Percentiles rank a stretch among this genome's conserved stretches.
Evolutionary conservation across 768 basidiomycete genomes (phyloP).

Genomic region (Tricholoma hemisulphureum): DNA sequence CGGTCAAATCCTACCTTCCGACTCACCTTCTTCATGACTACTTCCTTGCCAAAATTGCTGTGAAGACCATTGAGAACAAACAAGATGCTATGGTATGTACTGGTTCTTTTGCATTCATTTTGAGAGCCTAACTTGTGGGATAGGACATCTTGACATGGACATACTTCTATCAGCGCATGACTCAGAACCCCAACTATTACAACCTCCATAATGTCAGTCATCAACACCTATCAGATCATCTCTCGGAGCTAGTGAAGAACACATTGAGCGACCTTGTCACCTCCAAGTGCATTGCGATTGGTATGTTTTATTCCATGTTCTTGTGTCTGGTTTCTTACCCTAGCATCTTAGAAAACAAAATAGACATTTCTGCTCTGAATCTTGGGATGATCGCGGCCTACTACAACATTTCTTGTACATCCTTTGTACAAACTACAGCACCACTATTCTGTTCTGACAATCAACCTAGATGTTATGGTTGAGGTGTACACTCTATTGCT

Average conservation of each 20-base stretch:
- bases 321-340: not conserved
- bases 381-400: constrained; percentile 98
- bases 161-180: constrained; percentile 96
- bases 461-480: constrained; percentile 77
- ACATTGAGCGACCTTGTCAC: constrained; percentile 89
- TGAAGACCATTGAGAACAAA: constrained; percentile 99
- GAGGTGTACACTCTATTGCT: constrained; percentile 95
- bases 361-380: constrained; percentile 89
- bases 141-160: constrained; percentile 99
- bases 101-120: not conserved
- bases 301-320: constrained; percentile 33
- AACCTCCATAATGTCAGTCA: constrained; percentile 94
- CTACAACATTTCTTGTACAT: constrained; percentile 87
- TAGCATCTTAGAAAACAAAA: constrained; percentile 80
- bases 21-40: constrained; percentile 92
- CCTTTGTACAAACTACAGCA: not conserved
- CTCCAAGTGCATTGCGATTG: constrained; percentile 93
- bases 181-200: constrained; percentile 96
- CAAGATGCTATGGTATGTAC: constrained; percentile 84
- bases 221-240: constrained; percentile 91
- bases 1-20: constrained; percentile 92
- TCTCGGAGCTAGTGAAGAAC: constrained; percentile 93
- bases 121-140: not conserved
- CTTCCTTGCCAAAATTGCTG: constrained; percentile 97
- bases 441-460: constrained; percentile 11